These are phyloP conservation scores for Fusarium pininemorale DNA, from an alignment of 2,329 filamentous ascomycete genomes.

Conservation along the genomic window DNA sequence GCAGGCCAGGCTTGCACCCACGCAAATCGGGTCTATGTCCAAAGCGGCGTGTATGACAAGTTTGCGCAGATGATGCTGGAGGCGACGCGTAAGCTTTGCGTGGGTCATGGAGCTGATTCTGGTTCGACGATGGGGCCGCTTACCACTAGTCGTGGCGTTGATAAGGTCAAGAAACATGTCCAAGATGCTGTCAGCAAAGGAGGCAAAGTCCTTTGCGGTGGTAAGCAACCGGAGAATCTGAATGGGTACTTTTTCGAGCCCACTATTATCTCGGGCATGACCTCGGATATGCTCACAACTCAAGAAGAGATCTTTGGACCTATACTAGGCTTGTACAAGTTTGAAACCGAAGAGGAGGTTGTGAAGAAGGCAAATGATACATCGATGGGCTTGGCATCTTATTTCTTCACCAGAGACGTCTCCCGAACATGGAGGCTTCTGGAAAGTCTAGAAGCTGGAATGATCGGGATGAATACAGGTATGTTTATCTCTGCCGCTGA, in stretches of 20 bases:
- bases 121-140: constrained; percentile 10
- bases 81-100: neutral
- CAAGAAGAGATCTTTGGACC: constrained; percentile 32
- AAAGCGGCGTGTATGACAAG: constrained; percentile 64
- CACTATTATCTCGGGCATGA: constrained; percentile 11
- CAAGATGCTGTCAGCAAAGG: constrained; percentile 14
- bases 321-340: constrained; percentile 8
- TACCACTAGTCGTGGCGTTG: neutral
- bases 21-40: constrained; percentile 67
- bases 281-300: constrained; percentile 3
- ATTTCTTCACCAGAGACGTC: constrained; percentile 28
- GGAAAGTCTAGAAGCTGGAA: constrained; percentile 28
- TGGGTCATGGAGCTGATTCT: neutral
- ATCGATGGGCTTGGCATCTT: constrained; percentile 6
- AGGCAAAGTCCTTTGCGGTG: neutral
- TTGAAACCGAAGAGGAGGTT: constrained; percentile 27
- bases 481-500: neutral
- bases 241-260: constrained; percentile 20
- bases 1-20: constrained; percentile 78
- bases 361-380: constrained; percentile 23
- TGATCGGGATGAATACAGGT: constrained; percentile 22
- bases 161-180: constrained; percentile 1
- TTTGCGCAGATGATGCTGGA: neutral
- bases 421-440: constrained; percentile 18
- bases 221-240: neutral